Evolutionary conservation across 495 filamentous ascomycete genomes (phyloP).

Genomic region (Daldinia concentrica): DNA sequence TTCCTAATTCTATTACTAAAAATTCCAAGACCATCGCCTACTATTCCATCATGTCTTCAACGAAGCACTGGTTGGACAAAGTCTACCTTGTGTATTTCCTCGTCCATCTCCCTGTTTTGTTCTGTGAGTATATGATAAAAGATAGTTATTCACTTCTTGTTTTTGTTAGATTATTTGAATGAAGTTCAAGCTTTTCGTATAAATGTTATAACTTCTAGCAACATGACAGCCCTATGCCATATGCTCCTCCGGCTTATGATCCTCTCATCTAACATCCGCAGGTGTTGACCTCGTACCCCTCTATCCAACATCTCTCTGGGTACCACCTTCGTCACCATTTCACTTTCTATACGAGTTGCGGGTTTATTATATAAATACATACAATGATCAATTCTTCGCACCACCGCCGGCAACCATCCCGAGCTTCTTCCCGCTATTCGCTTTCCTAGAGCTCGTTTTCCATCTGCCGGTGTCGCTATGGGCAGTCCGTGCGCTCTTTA

Average conservation of each 20-base stretch:
- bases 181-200: no score
- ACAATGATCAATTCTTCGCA: conserved; percentile 80
- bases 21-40: not conserved
- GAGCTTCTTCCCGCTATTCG: conserved; percentile 75
- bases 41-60: conserved; percentile 44
- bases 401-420: conserved; percentile 58
- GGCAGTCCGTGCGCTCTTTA: conserved; percentile 48
- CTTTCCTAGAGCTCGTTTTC: conserved; percentile 73
- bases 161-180: no score
- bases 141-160: no score
- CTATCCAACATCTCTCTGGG: conserved; percentile 66
- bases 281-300: conserved; percentile 73
- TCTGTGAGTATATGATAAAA: conserved; percentile 60
- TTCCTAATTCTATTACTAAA: not conserved
- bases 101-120: conserved; percentile 72
- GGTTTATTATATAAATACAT: conserved; percentile 70
- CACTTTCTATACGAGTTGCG: conserved; percentile 63
- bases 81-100: conserved; percentile 76
- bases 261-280: conserved; percentile 42
- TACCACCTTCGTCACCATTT: conserved; percentile 50
- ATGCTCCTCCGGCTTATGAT: not conserved
- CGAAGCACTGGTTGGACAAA: conserved; percentile 54
- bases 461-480: conserved; percentile 75
- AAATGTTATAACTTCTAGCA: not conserved
- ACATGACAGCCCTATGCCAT: not conserved